phyloP scores from a whole-genome alignment of 805 yeast genomes.

The Suhomyces canberraensis region DNA sequence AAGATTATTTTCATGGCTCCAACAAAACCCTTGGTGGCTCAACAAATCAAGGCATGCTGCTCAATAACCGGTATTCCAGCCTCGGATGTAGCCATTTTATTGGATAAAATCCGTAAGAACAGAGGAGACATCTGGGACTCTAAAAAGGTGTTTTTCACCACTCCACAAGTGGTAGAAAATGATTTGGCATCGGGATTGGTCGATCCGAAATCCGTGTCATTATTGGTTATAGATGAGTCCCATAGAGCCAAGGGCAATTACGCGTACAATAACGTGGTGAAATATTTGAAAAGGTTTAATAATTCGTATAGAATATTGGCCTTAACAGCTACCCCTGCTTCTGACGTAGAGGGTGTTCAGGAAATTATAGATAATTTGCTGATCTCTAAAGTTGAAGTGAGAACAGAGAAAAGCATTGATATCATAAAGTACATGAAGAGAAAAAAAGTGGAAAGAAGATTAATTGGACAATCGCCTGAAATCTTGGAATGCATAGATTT shows the following conservation, averaged over 20 bases:
- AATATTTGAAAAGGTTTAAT: conserved; percentile 55
- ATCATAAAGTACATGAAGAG: conserved; percentile 73
- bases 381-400: conserved; percentile 75
- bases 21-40: conserved; percentile 92
- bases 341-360: conserved; percentile 85
- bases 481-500: conserved; percentile 54
- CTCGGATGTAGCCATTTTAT: conserved; percentile 71
- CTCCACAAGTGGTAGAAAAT: conserved; percentile 95
- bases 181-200: conserved; percentile 74
- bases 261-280: conserved; percentile 82
- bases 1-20: conserved; percentile 96
- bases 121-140: conserved; percentile 75
- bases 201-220: conserved; percentile 69
- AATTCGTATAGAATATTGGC: conserved; percentile 71
- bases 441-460: conserved; percentile 58
- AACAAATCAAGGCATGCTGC: conserved; percentile 90
- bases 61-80: conserved; percentile 82
- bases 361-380: conserved; percentile 69
- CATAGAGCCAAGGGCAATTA: conserved; percentile 90
- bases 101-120: conserved; percentile 55
- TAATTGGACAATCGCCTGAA: conserved; percentile 51
- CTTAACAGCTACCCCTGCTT: conserved; percentile 93
- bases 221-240: conserved; percentile 91
- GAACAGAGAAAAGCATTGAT: conserved; percentile 84
- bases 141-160: conserved; percentile 82